These are phyloP conservation scores for Bipolaris victoriae DNA, from an alignment of 2,329 filamentous ascomycete species.

Conservation along the genomic window DNA sequence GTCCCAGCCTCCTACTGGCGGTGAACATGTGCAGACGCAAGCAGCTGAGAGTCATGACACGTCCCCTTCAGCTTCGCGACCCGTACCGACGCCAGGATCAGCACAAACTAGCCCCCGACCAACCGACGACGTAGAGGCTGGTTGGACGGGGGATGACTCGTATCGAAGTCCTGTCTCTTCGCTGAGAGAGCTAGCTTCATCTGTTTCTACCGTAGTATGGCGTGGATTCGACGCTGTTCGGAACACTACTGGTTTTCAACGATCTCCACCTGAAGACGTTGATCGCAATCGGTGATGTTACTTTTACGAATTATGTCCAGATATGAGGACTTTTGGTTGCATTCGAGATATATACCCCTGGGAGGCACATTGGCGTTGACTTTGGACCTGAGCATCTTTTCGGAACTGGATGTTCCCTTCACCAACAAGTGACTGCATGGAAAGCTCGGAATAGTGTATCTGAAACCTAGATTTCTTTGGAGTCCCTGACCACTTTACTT, in stretches of 20 bases:
- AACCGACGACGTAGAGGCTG: constrained; percentile 42
- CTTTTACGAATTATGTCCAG: constrained; percentile 6
- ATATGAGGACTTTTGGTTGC: constrained; percentile 17
- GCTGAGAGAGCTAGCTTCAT: constrained; percentile 39
- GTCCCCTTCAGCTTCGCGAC: constrained; percentile 58
- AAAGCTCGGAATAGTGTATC: not conserved
- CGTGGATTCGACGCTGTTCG: constrained; percentile 44
- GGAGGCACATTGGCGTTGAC: constrained; percentile 19
- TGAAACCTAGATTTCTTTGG: not conserved
- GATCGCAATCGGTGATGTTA: constrained; percentile 42
- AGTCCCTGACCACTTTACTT: constrained; percentile 7
- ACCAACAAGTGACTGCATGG: not conserved
- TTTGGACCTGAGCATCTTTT: constrained; percentile 1
- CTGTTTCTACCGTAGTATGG: constrained; percentile 46
- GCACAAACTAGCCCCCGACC: constrained; percentile 10
- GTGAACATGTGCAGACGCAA: constrained; percentile 54
- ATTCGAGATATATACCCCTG: constrained; percentile 28
- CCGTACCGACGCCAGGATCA: constrained; percentile 48
- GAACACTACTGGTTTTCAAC: constrained; percentile 37
- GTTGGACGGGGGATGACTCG: constrained; percentile 50
- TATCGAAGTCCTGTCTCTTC: constrained; percentile 30
- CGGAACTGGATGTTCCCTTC: not conserved
- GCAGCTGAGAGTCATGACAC: constrained; percentile 55
- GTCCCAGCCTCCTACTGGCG: constrained; percentile 33
- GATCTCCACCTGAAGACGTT: constrained; percentile 38